Conservation (phyloP, 2,329 filamentous ascomycete genomes). For the Botrytis byssoidea region DNA sequence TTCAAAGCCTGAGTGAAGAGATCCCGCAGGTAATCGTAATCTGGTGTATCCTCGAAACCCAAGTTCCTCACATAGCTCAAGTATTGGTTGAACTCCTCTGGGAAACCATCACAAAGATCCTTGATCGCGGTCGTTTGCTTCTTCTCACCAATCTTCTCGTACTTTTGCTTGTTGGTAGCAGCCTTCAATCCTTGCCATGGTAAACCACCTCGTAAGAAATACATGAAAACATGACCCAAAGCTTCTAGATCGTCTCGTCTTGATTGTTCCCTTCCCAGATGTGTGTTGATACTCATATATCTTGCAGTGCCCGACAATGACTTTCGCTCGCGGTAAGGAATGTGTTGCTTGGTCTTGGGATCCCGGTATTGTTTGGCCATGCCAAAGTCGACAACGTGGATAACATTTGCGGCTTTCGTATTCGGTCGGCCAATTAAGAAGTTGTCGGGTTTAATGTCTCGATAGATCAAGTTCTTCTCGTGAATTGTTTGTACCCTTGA, state of each 20-base stretch:
- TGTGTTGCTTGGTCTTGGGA: constrained; percentile 98
- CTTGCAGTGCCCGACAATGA: constrained; percentile 93
- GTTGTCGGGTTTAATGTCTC: constrained; percentile 99
- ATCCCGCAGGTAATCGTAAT: constrained; percentile 96
- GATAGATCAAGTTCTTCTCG: constrained; percentile 98
- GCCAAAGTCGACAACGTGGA: constrained; percentile 97
- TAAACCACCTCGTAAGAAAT: constrained; percentile 68
- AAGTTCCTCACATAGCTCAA: constrained; percentile 95
- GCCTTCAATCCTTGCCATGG: constrained; percentile 74
- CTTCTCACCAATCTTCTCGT: constrained; percentile 99
- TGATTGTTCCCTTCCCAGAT: constrained; percentile 93
- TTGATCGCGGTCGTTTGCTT: constrained; percentile 98
- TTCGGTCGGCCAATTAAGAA: constrained; percentile 92
- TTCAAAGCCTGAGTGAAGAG: constrained; percentile 95
- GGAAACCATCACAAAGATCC: constrained; percentile 93
- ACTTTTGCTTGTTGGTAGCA: constrained; percentile 89
- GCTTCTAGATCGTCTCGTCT: constrained; percentile 95
- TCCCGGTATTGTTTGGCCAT: constrained; percentile 99
- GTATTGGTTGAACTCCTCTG: constrained; percentile 97
- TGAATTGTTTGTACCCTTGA: constrained; percentile 92
- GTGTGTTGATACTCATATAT: constrained; percentile 99
- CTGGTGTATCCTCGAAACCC: constrained; percentile 95
- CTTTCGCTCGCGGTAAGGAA: constrained; percentile 95
- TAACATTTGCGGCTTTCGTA: constrained; percentile 94
- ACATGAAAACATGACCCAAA: constrained; percentile 72